A percentile compares a stretch with the other conserved stretches of the same genome.
phyloP scores from a whole-genome alignment of 1,139 yeast species.

The Yamadazyma spencermartinsiae region DNA sequence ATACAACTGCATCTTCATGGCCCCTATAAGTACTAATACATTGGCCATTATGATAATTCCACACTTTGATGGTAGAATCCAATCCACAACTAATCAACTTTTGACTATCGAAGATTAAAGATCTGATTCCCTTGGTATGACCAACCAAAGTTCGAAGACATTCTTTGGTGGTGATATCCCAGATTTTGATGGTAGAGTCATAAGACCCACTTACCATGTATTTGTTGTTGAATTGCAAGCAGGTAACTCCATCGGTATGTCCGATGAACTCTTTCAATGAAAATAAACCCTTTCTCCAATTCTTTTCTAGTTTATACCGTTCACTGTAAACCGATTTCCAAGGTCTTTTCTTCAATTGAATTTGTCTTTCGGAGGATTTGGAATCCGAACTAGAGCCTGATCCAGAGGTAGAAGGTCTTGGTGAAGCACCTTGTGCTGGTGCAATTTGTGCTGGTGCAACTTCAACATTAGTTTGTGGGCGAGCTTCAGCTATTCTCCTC shows the following conservation, averaged over 20 bases:
- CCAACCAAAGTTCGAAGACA: constrained; percentile 77
- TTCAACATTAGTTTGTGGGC: not conserved
- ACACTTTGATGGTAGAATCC: constrained; percentile 88
- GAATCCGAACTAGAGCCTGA: not conserved
- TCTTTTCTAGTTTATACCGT: constrained; percentile 83
- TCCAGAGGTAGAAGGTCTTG: constrained; percentile 5
- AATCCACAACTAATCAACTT: constrained; percentile 90
- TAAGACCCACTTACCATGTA: constrained; percentile 87
- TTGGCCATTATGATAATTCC: constrained; percentile 95
- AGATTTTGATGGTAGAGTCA: constrained; percentile 83
- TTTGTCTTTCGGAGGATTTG: not conserved
- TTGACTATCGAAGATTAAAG: constrained; percentile 81
- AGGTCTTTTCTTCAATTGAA: constrained; percentile 52
- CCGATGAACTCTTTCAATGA: constrained; percentile 67
- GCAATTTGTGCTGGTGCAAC: not conserved
- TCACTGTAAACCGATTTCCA: constrained; percentile 97
- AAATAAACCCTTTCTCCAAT: constrained; percentile 88
- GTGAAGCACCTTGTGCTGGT: not conserved
- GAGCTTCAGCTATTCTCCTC: constrained; percentile 28
- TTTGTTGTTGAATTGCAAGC: constrained; percentile 77
- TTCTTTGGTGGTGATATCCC: constrained; percentile 83
- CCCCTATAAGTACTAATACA: constrained; percentile 93
- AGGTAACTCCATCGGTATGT: constrained; percentile 85
- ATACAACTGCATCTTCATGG: constrained; percentile 81
- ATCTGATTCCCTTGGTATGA: constrained; percentile 81